These are phyloP conservation scores for Meripilus lineatus DNA, from an alignment of 1,284 basidiomycete genomes.

Conservation along the genomic window DNA sequence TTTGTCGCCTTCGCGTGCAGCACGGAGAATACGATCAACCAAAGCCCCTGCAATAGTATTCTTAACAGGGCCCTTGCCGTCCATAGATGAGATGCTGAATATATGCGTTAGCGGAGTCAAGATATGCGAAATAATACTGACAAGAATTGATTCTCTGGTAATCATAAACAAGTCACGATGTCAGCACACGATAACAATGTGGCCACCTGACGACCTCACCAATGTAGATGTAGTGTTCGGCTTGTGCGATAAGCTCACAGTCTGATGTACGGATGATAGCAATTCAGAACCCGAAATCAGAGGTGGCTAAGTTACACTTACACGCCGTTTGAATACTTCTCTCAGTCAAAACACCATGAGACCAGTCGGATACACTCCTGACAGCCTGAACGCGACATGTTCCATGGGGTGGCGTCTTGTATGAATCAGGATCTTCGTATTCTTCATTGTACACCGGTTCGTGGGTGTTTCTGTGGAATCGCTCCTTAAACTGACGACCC, in stretches of 20 bases:
- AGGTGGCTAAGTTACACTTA: slow-evolving; percentile 35
- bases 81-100: slow-evolving; percentile 72
- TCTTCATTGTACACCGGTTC: slow-evolving; percentile 30
- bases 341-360: slow-evolving; percentile 83
- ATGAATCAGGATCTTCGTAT: slow-evolving; percentile 23
- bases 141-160: slow-evolving; percentile 90
- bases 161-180: not conserved
- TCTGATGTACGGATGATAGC: slow-evolving; percentile 21
- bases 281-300: not conserved
- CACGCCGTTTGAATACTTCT: slow-evolving; percentile 84
- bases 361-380: slow-evolving; percentile 87
- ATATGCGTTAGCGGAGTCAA: slow-evolving; percentile 5
- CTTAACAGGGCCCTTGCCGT: slow-evolving; percentile 59
- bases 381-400: slow-evolving; percentile 72
- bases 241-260: slow-evolving; percentile 82
- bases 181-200: not conserved
- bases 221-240: slow-evolving; percentile 88
- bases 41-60: slow-evolving; percentile 83
- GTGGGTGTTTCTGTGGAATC: slow-evolving; percentile 39
- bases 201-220: slow-evolving; percentile 39
- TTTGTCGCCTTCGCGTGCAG: slow-evolving; percentile 62
- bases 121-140: slow-evolving; percentile 34
- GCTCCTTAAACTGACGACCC: slow-evolving; percentile 59
- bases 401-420: slow-evolving; percentile 38
- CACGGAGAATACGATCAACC: slow-evolving; percentile 78